These are phyloP conservation scores for Ballota nigra DNA, from an alignment of 257 asterid species.

Conservation along the genomic window DNA sequence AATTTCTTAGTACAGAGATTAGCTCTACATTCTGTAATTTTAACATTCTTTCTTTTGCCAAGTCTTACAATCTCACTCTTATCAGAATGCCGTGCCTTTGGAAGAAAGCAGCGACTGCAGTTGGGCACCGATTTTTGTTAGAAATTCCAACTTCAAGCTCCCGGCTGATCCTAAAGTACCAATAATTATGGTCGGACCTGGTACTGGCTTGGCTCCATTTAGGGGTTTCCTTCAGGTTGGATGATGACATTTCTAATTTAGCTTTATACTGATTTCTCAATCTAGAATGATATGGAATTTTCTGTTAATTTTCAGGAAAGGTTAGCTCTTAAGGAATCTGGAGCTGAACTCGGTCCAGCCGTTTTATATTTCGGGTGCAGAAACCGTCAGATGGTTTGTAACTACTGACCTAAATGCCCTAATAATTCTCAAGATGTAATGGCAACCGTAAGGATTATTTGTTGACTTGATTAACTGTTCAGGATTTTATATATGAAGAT, in stretches of 20 bases:
- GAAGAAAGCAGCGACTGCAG: constrained; percentile 73
- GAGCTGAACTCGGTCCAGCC: constrained; percentile 88
- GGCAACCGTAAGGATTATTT: not conserved
- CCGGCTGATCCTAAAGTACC: constrained; percentile 85
- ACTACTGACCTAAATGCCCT: constrained; percentile 14
- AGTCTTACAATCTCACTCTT: constrained; percentile 18
- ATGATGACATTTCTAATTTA: not conserved
- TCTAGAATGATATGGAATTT: not conserved
- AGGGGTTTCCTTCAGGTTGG: constrained; percentile 98
- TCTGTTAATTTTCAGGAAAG: constrained; percentile 69
- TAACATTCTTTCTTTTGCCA: constrained; percentile 4
- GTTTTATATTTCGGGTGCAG: constrained; percentile 87
- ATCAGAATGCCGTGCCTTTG: constrained; percentile 77
- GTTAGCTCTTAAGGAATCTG: constrained; percentile 77
- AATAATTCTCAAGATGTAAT: not conserved
- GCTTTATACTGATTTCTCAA: constrained; percentile 6
- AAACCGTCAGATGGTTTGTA: constrained; percentile 78
- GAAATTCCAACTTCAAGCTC: constrained; percentile 84
- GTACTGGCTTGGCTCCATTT: constrained; percentile 98
- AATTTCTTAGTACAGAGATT: not conserved
- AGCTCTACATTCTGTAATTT: not conserved
- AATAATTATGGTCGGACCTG: constrained; percentile 91
- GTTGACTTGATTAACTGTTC: constrained; percentile 22
- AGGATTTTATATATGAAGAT: constrained; percentile 87
- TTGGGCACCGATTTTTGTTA: constrained; percentile 77